Evolutionary conservation across 495 filamentous ascomycete species (phyloP).

Genomic region (Aspergillus heteromorphus): DNA sequence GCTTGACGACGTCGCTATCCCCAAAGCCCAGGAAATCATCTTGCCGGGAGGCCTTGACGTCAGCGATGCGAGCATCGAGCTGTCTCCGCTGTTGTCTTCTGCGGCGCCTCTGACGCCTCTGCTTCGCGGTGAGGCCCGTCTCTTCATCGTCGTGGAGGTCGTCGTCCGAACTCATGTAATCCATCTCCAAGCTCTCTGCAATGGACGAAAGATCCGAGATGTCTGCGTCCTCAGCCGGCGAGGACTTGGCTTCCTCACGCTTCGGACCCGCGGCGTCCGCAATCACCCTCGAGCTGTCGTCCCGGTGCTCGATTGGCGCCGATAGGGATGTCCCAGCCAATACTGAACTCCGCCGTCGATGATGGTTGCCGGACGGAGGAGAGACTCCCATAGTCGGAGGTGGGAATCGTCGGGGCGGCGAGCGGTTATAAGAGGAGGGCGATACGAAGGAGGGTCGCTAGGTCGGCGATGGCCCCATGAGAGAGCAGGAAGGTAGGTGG

Average conservation of each 20-base stretch:
- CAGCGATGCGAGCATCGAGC: slow-evolving; percentile 69
- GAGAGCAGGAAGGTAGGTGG: slow-evolving; percentile 4
- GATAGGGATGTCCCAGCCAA: slow-evolving; percentile 40
- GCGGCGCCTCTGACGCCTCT: slow-evolving; percentile 59
- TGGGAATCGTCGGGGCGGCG: not conserved
- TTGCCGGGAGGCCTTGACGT: slow-evolving; percentile 40
- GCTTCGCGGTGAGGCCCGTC: slow-evolving; percentile 70
- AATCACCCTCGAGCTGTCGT: slow-evolving; percentile 29
- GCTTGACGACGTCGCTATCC: slow-evolving; percentile 66
- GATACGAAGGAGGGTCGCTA: slow-evolving; percentile 1
- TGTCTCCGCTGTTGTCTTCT: slow-evolving; percentile 61
- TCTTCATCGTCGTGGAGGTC: slow-evolving; percentile 85
- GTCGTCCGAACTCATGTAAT: slow-evolving; percentile 58
- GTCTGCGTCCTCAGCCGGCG: slow-evolving; percentile 37
- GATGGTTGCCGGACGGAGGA: slow-evolving; percentile 38
- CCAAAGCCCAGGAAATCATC: slow-evolving; percentile 29
- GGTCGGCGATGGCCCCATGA: slow-evolving; percentile 18
- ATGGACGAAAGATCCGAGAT: slow-evolving; percentile 45
- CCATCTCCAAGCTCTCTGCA: slow-evolving; percentile 53
- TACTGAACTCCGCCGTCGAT: slow-evolving; percentile 56
- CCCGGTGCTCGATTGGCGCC: slow-evolving; percentile 41
- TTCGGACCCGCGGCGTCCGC: slow-evolving; percentile 29
- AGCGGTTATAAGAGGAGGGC: not conserved
- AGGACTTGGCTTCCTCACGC: slow-evolving; percentile 32
- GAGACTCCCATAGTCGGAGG: slow-evolving; percentile 28